Evolutionary conservation across 805 yeast genomes (phyloP), one percentile per base, ranked within the genome.

Genomic region (Candida golubevii): DNA sequence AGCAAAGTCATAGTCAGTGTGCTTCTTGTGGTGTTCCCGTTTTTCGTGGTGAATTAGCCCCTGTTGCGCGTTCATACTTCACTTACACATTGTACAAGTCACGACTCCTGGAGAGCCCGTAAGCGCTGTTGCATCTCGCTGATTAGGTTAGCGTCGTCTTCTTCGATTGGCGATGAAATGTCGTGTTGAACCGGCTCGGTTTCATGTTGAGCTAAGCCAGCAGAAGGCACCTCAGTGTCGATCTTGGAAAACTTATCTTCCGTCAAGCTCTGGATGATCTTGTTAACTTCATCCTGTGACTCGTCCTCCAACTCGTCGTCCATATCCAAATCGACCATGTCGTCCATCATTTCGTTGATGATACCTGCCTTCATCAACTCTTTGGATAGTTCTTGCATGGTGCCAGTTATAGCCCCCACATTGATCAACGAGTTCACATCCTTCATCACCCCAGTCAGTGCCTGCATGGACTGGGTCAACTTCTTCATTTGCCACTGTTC

Each of bases 281-380:
- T 78, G 47, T 84, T 79, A 15, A 88, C 82, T 55, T 75, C 76
- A 28, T 79, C 80, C 50, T 80, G 85, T 14, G 82, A 83, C 44
- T 85, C 91, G 35, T 72, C 73, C 43, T 77, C 83, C 35, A 78
- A 74, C 47, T 80, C 86, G 14, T 78, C 84, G 38, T 77, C 83
- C 42, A 55, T 52, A 28, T 82, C 88, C 39, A 72, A 65, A 48
- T 90, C 98, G 47, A 91, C 72, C 49, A 87, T 81, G 59, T 93
- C 99, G 45, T 86, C 88, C 60, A 90, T 83, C 98, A 93, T 93
- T 60, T 93, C 99, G 53, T 87, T 88, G 42, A 93, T 88, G 36
- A 93, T 78, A 0, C 93, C 93, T 10, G 86, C 79, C 63, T 83
- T 85, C 79, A 86, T 82, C 55, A 91, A 74, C 65, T 93, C 99